Evolutionary conservation across 306 rosid species (phyloP).

Genomic region (Medicago ruthenica): DNA sequence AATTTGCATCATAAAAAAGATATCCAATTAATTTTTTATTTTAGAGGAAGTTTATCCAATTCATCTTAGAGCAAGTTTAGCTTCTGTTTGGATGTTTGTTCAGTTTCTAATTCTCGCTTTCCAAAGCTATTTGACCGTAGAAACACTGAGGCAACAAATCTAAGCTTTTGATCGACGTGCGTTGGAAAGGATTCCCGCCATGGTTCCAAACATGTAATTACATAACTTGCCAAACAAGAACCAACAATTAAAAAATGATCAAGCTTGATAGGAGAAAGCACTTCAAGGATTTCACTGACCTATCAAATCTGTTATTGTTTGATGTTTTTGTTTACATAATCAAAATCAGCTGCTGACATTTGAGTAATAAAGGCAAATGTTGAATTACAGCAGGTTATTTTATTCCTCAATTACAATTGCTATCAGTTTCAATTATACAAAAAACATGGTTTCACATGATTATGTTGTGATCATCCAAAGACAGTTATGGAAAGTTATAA

Average conservation of each 20-base stretch:
- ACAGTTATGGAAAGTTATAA: conserved; percentile 33
- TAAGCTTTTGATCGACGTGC: no score
- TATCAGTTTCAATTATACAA: conserved; percentile 41
- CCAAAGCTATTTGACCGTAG: no score
- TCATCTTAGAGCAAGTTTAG: no score
- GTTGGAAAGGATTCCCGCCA: no score
- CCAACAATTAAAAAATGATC: not conserved
- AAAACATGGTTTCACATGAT: conserved; percentile 32
- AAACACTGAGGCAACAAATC: no score
- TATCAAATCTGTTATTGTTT: not conserved
- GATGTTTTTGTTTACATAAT: not conserved
- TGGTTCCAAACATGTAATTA: no score
- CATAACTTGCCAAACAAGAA: not conserved
- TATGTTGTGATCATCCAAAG: conserved; percentile 4
- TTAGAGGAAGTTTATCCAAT: no score
- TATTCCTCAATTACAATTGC: conserved; percentile 43
- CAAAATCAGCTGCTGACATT: conserved; percentile 14
- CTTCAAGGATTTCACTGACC: not conserved
- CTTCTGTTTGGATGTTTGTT: no score
- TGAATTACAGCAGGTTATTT: conserved; percentile 22
- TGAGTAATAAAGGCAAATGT: conserved; percentile 4
- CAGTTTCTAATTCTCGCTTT: no score
- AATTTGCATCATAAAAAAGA: no score
- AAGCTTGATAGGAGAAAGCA: not conserved
- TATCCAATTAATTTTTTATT: no score